phyloP scores from a whole-genome alignment of 2,329 filamentous ascomycete genomes.

The Cordyceps tenuipes region DNA sequence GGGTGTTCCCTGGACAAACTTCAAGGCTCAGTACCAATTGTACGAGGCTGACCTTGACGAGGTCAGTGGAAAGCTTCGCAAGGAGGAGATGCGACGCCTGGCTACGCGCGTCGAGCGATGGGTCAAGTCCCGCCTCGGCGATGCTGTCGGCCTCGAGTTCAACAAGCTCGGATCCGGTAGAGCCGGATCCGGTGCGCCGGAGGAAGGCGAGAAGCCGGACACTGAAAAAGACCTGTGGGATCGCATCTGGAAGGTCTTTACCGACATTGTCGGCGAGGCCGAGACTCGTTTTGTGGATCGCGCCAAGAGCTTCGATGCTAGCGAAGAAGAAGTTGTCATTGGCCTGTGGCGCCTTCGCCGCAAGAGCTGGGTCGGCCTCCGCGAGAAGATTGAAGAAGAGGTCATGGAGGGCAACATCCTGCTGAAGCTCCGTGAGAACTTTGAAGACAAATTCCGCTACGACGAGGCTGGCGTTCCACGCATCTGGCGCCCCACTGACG shows the following conservation, averaged over 20 bases:
- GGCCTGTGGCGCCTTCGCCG: slow-evolving; percentile 86
- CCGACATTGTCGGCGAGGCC: slow-evolving; percentile 72
- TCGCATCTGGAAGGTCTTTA: slow-evolving; percentile 83
- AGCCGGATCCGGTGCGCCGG: slow-evolving; percentile 72
- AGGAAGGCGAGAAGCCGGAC: slow-evolving; percentile 62
- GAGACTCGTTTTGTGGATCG: slow-evolving; percentile 79
- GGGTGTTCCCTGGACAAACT: slow-evolving; percentile 80
- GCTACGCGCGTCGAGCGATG: slow-evolving; percentile 88
- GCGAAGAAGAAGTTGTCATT: slow-evolving; percentile 80
- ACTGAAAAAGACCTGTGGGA: slow-evolving; percentile 90
- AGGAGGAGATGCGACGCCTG: slow-evolving; percentile 91
- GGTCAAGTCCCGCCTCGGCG: slow-evolving; percentile 79
- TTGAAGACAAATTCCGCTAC: slow-evolving; percentile 98
- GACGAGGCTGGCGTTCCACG: slow-evolving; percentile 89
- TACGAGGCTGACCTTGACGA: slow-evolving; percentile 90
- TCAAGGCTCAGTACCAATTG: slow-evolving; percentile 67
- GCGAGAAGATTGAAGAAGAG: slow-evolving; percentile 90
- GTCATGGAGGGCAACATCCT: slow-evolving; percentile 96
- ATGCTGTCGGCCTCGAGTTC: slow-evolving; percentile 87
- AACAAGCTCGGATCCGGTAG: slow-evolving; percentile 89
- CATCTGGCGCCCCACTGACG: slow-evolving; percentile 93
- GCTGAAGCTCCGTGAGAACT: slow-evolving; percentile 93
- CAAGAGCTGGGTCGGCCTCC: slow-evolving; percentile 88
- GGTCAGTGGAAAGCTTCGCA: slow-evolving; percentile 73
- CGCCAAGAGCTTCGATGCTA: slow-evolving; percentile 89